Evolutionary conservation across 2,329 filamentous ascomycete species (phyloP), one percentile per base, ranked within the genome.

Genomic region (Fusarium coffeatum): DNA sequence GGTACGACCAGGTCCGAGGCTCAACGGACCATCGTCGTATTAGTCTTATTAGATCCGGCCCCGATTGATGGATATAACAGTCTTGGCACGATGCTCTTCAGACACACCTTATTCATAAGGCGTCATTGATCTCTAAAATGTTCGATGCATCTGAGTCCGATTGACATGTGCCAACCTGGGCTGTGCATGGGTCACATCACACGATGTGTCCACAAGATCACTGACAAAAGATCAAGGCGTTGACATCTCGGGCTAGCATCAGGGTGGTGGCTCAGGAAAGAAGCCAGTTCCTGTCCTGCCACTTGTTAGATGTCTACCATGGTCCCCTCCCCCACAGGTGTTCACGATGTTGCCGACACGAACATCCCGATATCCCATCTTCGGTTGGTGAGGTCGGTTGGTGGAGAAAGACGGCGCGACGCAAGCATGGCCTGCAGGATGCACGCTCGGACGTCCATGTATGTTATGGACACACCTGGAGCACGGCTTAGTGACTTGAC

Each of bases 401-500:
- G 69, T 65, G 69, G 51, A 62, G 68, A 66, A 63, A 50, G 58
- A 68, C 45, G 67, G 69, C 66, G 54, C 54, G 64, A 68, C 69
- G 71, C 71, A 73, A 49, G 68, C 60, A 73, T 73, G 71, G 71
- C 42, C 71, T 73, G 71, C 71, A 73, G 71, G 20, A 73, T 73
- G 70, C 64, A 73, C 70, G 70, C 70, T 72, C 60, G 60, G 70
- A 72, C 70, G 25, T 55, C 45, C 11, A 51, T 56, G 55, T 27
- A 37, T 43, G 55, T 25, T 72, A 72, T 37, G 18, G 37, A 47
- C 70, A 72, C 69, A 20, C 70, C 69, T 37, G 22, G n/a, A 28
- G 43, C 45, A 20, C 15, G 16, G 20, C 15, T 27, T n/a, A 16
- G 27, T 64, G 59, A 55, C 37, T 46, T 58, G 56, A 43, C 42